A percentile compares a stretch with the other conserved stretches of the same genome.
Evolutionary conservation across 768 basidiomycete genomes (phyloP).

Genomic region (Dacryopinax primogenitus): DNA sequence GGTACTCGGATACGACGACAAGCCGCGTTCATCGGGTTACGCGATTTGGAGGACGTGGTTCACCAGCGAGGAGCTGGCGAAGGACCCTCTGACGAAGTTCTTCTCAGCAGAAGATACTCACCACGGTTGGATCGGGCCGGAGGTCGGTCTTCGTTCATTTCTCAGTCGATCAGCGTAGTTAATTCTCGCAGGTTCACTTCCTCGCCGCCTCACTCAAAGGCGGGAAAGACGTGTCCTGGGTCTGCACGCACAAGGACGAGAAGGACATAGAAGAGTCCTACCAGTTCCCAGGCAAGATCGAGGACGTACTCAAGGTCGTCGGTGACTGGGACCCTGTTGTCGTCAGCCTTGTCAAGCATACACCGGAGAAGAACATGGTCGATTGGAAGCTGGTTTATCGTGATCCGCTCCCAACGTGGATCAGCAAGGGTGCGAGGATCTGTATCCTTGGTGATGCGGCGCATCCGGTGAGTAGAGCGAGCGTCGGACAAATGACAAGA

Average conservation of each 20-base stretch:
- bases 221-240: constrained; percentile 13
- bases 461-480: not conserved
- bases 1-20: constrained; percentile 14
- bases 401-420: constrained; percentile 22
- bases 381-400: constrained; percentile 24
- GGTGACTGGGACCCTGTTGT: constrained; percentile 13
- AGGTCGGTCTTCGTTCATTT: not conserved
- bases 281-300: constrained; percentile 5
- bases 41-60: constrained; percentile 14
- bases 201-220: constrained; percentile 12
- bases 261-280: constrained; percentile 13
- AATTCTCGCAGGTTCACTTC: constrained; percentile 11
- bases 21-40: constrained; percentile 14
- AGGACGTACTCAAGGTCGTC: constrained; percentile 14
- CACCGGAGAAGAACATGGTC: constrained; percentile 14
- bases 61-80: constrained; percentile 10
- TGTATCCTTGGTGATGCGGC: constrained; percentile 24
- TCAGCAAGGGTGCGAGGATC: constrained; percentile 19
- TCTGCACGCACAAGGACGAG: constrained; percentile 6
- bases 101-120: constrained; percentile 9
- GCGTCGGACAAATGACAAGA: not conserved
- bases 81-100: constrained; percentile 11
- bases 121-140: constrained; percentile 12
- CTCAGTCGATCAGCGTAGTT: not conserved
- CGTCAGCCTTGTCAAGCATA: not conserved